phyloP scores from a whole-genome alignment of 768 basidiomycete species.

The Lanmaoa pseudosensibilis region DNA sequence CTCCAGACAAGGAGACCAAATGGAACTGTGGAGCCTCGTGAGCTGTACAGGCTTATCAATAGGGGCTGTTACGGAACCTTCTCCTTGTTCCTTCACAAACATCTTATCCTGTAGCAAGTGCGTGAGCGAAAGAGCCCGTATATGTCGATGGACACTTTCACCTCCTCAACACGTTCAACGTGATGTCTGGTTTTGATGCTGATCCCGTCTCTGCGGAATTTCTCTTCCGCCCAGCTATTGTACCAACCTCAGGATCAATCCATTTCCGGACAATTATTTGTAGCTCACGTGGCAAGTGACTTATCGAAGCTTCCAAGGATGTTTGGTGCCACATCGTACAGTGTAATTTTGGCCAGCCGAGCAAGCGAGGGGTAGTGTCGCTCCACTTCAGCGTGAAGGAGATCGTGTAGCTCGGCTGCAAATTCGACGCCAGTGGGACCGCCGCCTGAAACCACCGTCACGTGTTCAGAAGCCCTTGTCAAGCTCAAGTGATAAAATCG shows the following conservation, averaged over 20 bases:
- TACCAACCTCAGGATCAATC: neutral
- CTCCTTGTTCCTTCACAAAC: slow-evolving; percentile 69
- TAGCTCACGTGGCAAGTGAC: slow-evolving; percentile 54
- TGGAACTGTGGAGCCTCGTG: slow-evolving; percentile 48
- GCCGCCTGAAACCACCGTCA: slow-evolving; percentile 46
- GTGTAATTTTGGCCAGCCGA: slow-evolving; percentile 64
- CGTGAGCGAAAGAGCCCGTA: slow-evolving; percentile 11
- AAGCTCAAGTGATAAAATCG: neutral
- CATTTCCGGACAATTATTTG: neutral
- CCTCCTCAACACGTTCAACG: slow-evolving; percentile 66
- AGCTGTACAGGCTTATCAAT: slow-evolving; percentile 1
- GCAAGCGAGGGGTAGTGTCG: slow-evolving; percentile 64
- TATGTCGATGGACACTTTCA: slow-evolving; percentile 26
- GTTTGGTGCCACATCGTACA: slow-evolving; percentile 79
- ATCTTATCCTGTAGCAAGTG: slow-evolving; percentile 51
- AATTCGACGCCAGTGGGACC: slow-evolving; percentile 84
- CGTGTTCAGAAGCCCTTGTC: slow-evolving; percentile 5
- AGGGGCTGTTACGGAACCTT: slow-evolving; percentile 44
- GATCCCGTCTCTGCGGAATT: slow-evolving; percentile 75
- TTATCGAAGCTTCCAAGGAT: slow-evolving; percentile 78
- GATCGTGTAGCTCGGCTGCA: slow-evolving; percentile 78
- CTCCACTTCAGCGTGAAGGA: slow-evolving; percentile 65
- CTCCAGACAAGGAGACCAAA: slow-evolving; percentile 88
- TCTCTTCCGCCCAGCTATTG: slow-evolving; percentile 63
- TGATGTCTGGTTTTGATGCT: slow-evolving; percentile 69